Evolutionary conservation across 371 early-diverging fungal genomes (phyloP).

Genomic region (Mucor plumbeus): DNA sequence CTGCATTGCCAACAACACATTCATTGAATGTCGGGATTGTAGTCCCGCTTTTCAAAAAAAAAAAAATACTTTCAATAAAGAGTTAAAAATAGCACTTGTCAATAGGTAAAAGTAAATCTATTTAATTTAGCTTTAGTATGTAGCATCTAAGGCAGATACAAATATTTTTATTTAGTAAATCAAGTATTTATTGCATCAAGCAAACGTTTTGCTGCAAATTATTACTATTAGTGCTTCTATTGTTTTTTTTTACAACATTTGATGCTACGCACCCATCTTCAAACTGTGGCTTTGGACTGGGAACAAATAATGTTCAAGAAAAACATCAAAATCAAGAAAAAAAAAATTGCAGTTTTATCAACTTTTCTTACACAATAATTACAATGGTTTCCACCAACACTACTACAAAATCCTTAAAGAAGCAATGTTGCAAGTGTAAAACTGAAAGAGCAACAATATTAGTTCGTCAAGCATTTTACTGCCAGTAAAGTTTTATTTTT

Average conservation of each 20-base stretch:
- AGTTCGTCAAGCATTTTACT: constrained; percentile 77
- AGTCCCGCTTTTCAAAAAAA: too few species aligned
- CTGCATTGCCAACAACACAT: too few species aligned
- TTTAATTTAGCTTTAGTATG: too few species aligned
- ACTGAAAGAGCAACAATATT: constrained; percentile 61
- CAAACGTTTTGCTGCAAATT: background rate
- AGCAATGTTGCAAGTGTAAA: constrained; percentile 81
- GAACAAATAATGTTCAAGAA: background rate
- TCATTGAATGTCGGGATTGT: too few species aligned
- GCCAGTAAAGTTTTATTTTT: constrained; percentile 60
- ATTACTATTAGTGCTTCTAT: too few species aligned
- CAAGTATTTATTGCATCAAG: background rate
- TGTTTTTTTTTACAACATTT: background rate
- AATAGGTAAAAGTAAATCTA: too few species aligned
- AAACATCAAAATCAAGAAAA: background rate
- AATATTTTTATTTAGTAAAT: background rate
- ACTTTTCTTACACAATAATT: background rate
- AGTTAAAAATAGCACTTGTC: too few species aligned
- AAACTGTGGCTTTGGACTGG: background rate
- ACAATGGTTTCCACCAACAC: background rate
- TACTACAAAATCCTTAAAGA: constrained; percentile 9
- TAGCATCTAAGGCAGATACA: too few species aligned
- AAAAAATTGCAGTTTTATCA: background rate
- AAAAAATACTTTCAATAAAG: too few species aligned
- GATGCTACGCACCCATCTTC: background rate